phyloP scores from a whole-genome alignment of 306 rosid species.

The Cucurbita maxima region DNA sequence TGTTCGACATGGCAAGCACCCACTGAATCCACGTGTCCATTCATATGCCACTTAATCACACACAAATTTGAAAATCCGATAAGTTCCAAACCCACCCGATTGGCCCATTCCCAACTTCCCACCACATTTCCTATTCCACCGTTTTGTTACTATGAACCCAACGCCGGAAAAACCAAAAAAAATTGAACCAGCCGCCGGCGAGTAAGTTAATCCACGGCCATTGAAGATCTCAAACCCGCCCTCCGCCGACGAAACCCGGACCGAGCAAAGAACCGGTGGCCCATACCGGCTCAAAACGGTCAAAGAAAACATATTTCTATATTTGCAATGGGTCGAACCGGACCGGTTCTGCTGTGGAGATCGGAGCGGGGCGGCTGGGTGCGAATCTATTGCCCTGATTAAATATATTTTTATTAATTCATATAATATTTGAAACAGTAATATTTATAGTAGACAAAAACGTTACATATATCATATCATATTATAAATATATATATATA shows the following conservation, averaged over 20 bases:
- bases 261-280: no score
- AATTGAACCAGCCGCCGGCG: no score
- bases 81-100: not conserved
- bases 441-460: no score
- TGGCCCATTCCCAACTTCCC: not conserved
- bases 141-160: not conserved
- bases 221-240: no score
- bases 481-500: not conserved
- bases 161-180: not conserved
- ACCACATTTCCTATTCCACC: not conserved
- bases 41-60: constrained; percentile 16
- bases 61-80: not conserved
- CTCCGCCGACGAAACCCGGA: no score
- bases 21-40: not conserved
- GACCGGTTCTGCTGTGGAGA: constrained; percentile 32
- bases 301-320: no score
- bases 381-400: constrained; percentile 48
- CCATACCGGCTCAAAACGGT: no score
- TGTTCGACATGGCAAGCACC: constrained; percentile 17
- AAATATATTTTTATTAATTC: no score
- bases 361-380: constrained; percentile 39
- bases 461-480: not conserved
- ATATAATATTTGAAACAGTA: no score
- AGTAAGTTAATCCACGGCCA: not conserved
- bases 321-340: not conserved